Percentiles rank a stretch among this genome's conserved stretches.
phyloP scores from a whole-genome alignment of 2,329 filamentous ascomycete genomes.

The Botrytis galanthina region DNA sequence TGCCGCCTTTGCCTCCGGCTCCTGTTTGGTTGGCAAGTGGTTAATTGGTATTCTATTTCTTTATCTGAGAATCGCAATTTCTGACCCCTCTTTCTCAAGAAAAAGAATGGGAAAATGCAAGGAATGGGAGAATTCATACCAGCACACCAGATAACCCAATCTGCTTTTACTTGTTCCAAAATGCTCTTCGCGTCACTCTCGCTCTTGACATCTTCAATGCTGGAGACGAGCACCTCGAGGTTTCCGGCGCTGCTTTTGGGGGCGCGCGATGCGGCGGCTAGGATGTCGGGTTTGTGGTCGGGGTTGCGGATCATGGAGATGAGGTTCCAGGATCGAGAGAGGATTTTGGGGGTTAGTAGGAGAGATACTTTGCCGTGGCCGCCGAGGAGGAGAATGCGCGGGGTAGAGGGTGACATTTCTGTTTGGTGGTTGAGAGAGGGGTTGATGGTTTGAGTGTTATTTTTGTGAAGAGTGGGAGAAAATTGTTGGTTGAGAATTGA shows the following conservation, averaged over 20 bases:
- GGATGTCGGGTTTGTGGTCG: constrained; percentile 64
- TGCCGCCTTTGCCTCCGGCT: constrained; percentile 58
- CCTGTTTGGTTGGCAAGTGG: constrained; percentile 38
- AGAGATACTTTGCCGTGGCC: constrained; percentile 80
- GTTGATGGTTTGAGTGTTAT: background rate
- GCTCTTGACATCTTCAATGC: constrained; percentile 67
- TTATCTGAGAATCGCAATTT: background rate
- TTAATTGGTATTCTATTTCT: no score
- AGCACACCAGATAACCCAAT: constrained; percentile 68
- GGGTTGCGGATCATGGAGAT: constrained; percentile 73
- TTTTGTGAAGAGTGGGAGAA: background rate
- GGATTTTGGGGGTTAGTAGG: constrained; percentile 71
- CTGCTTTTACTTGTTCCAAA: constrained; percentile 57
- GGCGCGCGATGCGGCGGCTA: constrained; percentile 43
- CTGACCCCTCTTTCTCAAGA: no score
- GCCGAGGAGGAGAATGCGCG: constrained; percentile 56
- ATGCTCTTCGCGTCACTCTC: constrained; percentile 61
- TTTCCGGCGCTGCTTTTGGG: constrained; percentile 51
- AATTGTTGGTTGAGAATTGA: no score
- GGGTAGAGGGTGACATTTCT: constrained; percentile 15
- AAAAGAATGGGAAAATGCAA: background rate
- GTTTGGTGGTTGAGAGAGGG: background rate
- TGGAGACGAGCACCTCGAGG: constrained; percentile 67
- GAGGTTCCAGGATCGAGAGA: constrained; percentile 71
- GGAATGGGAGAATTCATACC: constrained; percentile 44